Evolutionary conservation across 1,284 basidiomycete species (phyloP).

Genomic region (Agaricales sp.): DNA sequence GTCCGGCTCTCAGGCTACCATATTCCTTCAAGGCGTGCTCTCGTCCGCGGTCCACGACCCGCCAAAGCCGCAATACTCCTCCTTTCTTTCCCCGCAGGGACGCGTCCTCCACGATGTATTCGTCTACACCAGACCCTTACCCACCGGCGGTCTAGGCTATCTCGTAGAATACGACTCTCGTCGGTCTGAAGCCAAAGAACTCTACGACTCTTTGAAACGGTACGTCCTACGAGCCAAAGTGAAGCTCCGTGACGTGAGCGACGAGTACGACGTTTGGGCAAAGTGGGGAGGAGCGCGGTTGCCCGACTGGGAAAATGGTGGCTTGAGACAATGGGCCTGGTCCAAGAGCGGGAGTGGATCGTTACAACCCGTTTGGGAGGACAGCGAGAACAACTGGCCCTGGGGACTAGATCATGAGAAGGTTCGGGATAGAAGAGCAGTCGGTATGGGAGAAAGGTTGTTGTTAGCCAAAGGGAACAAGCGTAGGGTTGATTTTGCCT

Average conservation of each 20-base stretch:
- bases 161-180: slow-evolving; percentile 68
- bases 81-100: slow-evolving; percentile 81
- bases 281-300: slow-evolving; percentile 52
- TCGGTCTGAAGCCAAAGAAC: slow-evolving; percentile 42
- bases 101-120: slow-evolving; percentile 86
- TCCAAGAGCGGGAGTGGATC: slow-evolving; percentile 40
- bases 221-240: slow-evolving; percentile 90
- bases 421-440: slow-evolving; percentile 64
- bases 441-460: slow-evolving; percentile 68
- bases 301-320: slow-evolving; percentile 24
- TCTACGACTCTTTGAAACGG: slow-evolving; percentile 66
- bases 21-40: slow-evolving; percentile 86
- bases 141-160: slow-evolving; percentile 39
- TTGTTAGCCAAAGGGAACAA: slow-evolving; percentile 58
- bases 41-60: slow-evolving; percentile 43
- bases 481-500: slow-evolving; percentile 51
- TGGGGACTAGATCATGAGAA: slow-evolving; percentile 47
- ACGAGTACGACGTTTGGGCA: slow-evolving; percentile 72
- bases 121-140: slow-evolving; percentile 55
- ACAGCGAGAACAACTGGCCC: slow-evolving; percentile 32
- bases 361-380: slow-evolving; percentile 60
- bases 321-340: slow-evolving; percentile 38
- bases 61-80: slow-evolving; percentile 24
- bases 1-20: slow-evolving; percentile 72
- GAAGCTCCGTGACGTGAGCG: slow-evolving; percentile 65